phyloP scores from a whole-genome alignment of 805 yeast species.

The Wickerhamiella domercqiae region DNA sequence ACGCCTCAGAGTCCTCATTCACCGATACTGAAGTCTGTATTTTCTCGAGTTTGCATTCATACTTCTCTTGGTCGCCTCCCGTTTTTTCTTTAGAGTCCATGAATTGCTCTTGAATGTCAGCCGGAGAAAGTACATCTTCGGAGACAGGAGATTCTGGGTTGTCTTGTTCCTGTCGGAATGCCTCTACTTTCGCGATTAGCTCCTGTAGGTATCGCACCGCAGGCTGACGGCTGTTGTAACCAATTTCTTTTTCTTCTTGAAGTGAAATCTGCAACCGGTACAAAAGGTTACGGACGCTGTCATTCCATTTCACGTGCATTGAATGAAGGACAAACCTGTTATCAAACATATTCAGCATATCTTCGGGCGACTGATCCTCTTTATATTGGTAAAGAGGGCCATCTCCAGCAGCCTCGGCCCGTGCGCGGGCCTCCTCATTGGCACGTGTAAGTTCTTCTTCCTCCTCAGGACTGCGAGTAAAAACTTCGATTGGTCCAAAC shows the following conservation, averaged over 20 bases:
- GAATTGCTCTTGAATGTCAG: neutral
- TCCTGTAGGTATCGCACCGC: constrained; percentile 38
- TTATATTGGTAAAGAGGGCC: neutral
- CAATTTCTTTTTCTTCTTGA: constrained; percentile 30
- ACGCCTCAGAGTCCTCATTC: neutral
- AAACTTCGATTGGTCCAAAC: constrained; percentile 4
- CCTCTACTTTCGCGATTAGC: constrained; percentile 28
- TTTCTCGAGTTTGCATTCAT: too few species aligned
- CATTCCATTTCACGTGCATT: constrained; percentile 67
- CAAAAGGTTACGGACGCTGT: constrained; percentile 45
- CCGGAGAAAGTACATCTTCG: neutral
- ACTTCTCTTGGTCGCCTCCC: neutral
- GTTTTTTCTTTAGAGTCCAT: neutral
- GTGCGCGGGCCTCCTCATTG: neutral
- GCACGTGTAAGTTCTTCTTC: neutral
- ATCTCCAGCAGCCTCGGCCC: neutral
- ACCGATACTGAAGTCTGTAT: neutral
- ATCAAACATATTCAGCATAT: constrained; percentile 26
- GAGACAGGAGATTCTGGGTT: neutral
- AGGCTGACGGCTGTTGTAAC: constrained; percentile 32
- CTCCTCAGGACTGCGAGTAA: neutral
- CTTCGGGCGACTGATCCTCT: neutral
- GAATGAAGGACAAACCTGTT: constrained; percentile 64
- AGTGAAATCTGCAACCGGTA: constrained; percentile 42
- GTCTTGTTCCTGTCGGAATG: too few species aligned